Evolutionary conservation across 768 basidiomycete genomes (phyloP), one percentile per base, ranked within the genome.

Genomic region (Trichaptum fuscoviolaceum): DNA sequence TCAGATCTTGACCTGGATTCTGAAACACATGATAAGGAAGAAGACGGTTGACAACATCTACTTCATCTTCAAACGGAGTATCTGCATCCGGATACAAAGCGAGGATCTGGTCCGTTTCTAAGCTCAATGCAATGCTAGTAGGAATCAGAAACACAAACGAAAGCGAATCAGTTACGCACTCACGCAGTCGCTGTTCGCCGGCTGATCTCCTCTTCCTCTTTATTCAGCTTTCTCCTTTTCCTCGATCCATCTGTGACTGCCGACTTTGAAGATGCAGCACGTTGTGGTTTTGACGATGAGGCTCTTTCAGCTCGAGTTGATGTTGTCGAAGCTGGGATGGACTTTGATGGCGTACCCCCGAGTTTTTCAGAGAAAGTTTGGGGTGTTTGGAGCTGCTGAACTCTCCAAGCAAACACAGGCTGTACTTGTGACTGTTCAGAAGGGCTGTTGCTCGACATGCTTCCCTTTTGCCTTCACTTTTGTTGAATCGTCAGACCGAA

Each of bases 1-100:
- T 74, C 69, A 91, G 69, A 69, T 94, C 92, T 59, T 89, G 87
- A 66, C 76, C 77, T 0, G 91, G 91, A 67, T 91, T 89, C 69
- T 89, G 89, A 69, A 88, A 92, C 63, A 93, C 76, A 71, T 94
- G 92, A 71, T 91, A 93, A 0, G 92, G 91, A 24, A 93, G 78
- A 24, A 94, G 80, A 63, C 91, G 83, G n/a, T 84, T 82, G 25
- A 92, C 80, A 2, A 81, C 88, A 72, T 94, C 92, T 6, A 76
- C 72, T 9, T 80, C 75, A 70, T 91, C 86, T 17, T 71, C 68
- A 70, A 94, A 94, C 1, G 91, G 87, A 0, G 85, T 81, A 63
- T 92, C 89, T 42, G 84, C 80, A 69, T 93, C 88, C 52, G 91
- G 90, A 63, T 85, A 81, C 63, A 86, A 70, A 18, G 84, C 84